Evolutionary conservation across 2,329 filamentous ascomycete species (phyloP).

Genomic region (Paecilomyces formosus): DNA sequence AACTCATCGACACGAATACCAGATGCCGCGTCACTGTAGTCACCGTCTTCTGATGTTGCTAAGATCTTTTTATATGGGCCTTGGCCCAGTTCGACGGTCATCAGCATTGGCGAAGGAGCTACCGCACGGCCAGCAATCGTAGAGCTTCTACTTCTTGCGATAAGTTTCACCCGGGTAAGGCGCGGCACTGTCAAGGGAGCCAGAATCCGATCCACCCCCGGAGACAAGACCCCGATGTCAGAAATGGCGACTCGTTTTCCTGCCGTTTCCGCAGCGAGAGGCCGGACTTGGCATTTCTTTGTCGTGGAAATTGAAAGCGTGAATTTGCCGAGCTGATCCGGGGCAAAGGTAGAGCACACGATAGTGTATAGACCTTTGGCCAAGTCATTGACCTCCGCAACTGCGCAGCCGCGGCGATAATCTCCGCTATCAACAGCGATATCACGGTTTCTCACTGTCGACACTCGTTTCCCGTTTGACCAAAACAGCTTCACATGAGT

Average conservation of each 20-base stretch:
- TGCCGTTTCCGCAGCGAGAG: slow-evolving; percentile 65
- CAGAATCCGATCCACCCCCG: slow-evolving; percentile 47
- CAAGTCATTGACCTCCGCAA: slow-evolving; percentile 56
- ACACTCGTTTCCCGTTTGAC: slow-evolving; percentile 64
- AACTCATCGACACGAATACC: slow-evolving; percentile 66
- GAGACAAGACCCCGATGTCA: slow-evolving; percentile 41
- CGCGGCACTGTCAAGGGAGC: slow-evolving; percentile 44
- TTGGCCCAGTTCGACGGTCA: slow-evolving; percentile 66
- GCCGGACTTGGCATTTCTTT: slow-evolving; percentile 44
- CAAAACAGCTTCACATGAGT: slow-evolving; percentile 81
- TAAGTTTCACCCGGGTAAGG: slow-evolving; percentile 56
- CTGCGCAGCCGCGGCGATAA: slow-evolving; percentile 71
- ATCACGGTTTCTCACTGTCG: slow-evolving; percentile 62
- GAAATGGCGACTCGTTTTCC: slow-evolving; percentile 57
- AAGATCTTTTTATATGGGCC: slow-evolving; percentile 61
- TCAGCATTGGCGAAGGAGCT: slow-evolving; percentile 50
- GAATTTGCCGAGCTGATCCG: slow-evolving; percentile 68
- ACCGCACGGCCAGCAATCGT: slow-evolving; percentile 30
- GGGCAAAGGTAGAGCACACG: slow-evolving; percentile 84
- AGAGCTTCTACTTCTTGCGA: slow-evolving; percentile 42
- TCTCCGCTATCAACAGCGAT: slow-evolving; percentile 79
- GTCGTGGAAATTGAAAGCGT: slow-evolving; percentile 65
- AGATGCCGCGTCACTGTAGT: slow-evolving; percentile 61
- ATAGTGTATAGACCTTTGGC: slow-evolving; percentile 74
- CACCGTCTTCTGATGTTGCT: slow-evolving; percentile 62